Evolutionary conservation across 805 yeast species (phyloP), one percentile per base, ranked within the genome.

Genomic region (Priceomyces melissophilus): DNA sequence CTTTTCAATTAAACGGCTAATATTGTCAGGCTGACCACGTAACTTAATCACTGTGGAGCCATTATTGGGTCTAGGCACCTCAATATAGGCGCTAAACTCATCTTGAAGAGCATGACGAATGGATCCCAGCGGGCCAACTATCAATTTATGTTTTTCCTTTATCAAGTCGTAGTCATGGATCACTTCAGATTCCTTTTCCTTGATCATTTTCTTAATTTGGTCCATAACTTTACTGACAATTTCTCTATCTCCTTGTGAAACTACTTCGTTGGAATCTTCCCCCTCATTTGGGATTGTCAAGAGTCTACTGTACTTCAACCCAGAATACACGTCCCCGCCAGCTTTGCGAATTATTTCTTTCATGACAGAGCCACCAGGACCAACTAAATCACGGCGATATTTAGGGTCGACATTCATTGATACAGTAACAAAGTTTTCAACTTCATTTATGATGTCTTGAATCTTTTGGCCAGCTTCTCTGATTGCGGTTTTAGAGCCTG

Each of bases 111-210:
- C 69, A 50, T 84, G 83, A 64, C 91, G 87, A 43, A 76, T 75
- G 10, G 79, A 55, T 33, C 98, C 97, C 43, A 81, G 80, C 30
- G 88, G 81, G 30, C 98, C 98, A 60, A 91, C 79, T 38, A 91
- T 56, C 8, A 79, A 72, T 52, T 87, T 78, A 53, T 87, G 91
- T 57, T 82, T 84, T 44, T 80, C 84, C 57, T 80, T 79, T 31
- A 93, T 79, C 52, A 91, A 71, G 11, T 71, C 79, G 42, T 75
- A 52, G 30, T 69, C 73, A 48, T 72, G 82, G 30, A 69, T 64
- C 37, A 74, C 66, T 37, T 81, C 65, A 39, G 78, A 79, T 59
- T 87, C 88, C 47, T 78, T 78, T 28, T 77, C 81, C 13, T 67
- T 71, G 36, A 89, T 83, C 38, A 90, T 68, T 38, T 71, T 70